A percentile compares a stretch with the other conserved stretches of the same genome.
Evolutionary conservation across 176 grass and related monocot genomes (phyloP).

Genomic region (Thinopyrum elongatum): DNA sequence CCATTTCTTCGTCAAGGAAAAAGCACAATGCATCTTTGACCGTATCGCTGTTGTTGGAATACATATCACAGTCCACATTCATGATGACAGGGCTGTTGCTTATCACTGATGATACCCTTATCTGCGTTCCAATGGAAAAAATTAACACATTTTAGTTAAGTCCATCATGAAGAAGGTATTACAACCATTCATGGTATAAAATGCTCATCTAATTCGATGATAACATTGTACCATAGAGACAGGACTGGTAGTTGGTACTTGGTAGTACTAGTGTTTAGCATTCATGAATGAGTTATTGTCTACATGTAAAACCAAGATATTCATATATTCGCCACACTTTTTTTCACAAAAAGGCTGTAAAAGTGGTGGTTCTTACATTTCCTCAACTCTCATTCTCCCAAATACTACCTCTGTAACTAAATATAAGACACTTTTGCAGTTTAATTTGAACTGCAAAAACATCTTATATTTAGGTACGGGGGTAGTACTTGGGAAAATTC

Average conservation of each 20-base stretch:
- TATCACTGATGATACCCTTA: conserved; percentile 58
- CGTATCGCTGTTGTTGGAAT: conserved; percentile 48
- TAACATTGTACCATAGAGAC: not conserved
- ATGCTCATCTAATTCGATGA: not conserved
- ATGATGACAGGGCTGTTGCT: conserved; percentile 60
- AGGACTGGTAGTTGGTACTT: not conserved
- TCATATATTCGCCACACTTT: not conserved
- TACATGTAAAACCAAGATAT: not conserved
- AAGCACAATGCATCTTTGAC: conserved; percentile 53
- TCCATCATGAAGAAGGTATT: not conserved
- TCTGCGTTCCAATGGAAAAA: conserved; percentile 13
- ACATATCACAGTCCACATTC: conserved; percentile 62
- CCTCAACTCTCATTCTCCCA: not conserved
- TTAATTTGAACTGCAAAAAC: too few species aligned
- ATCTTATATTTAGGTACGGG: too few species aligned
- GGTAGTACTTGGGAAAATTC: not conserved
- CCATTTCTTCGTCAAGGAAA: conserved; percentile 55
- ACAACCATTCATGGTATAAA: not conserved
- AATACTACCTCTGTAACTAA: not conserved
- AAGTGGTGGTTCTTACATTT: not conserved
- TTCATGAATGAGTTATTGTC: not conserved
- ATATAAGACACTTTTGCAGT: too few species aligned
- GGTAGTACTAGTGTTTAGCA: not conserved
- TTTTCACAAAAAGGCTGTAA: not conserved
- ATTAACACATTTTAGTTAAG: not conserved